Conservation (phyloP, 495 filamentous ascomycete genomes). For the Trichoderma erinaceum region DNA sequence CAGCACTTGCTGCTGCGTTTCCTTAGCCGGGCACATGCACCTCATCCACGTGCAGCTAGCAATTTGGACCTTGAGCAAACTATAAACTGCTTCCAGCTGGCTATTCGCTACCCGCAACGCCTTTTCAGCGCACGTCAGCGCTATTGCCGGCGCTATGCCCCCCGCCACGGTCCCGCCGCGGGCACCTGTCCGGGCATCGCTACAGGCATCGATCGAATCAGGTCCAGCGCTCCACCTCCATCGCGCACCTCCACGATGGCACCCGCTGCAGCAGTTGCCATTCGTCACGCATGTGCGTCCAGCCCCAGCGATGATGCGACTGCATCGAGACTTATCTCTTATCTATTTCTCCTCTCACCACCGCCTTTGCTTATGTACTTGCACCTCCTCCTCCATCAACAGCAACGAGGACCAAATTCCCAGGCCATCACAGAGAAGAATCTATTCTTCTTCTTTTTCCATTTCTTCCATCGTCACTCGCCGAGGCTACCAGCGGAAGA, state of each 20-base stretch:
- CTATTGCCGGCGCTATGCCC: background rate
- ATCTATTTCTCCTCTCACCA: slow-evolving; percentile 10
- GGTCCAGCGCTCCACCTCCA: background rate
- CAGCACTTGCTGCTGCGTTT: background rate
- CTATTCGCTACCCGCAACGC: too few relatives aligned
- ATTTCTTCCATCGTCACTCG: background rate
- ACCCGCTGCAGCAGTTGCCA: background rate
- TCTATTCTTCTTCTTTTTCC: background rate
- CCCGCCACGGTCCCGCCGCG: background rate
- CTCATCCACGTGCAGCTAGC: background rate
- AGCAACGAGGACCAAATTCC: background rate
- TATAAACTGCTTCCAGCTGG: too few relatives aligned
- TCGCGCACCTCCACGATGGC: background rate
- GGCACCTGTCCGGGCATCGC: background rate
- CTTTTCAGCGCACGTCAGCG: too few relatives aligned
- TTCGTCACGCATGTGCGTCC: background rate
- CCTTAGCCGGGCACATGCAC: background rate
- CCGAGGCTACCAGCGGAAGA: background rate
- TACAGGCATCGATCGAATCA: too few relatives aligned
- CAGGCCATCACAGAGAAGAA: background rate
- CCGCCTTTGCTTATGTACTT: background rate
- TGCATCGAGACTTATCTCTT: slow-evolving; percentile 1
- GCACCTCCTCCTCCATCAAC: slow-evolving; percentile 1
- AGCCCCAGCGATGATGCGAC: background rate
- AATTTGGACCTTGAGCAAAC: too few relatives aligned